A percentile compares a stretch with the other conserved stretches of the same genome.
Evolutionary conservation across 352 stramenopile species (phyloP).

Genomic region (Pythium dissotocum): DNA sequence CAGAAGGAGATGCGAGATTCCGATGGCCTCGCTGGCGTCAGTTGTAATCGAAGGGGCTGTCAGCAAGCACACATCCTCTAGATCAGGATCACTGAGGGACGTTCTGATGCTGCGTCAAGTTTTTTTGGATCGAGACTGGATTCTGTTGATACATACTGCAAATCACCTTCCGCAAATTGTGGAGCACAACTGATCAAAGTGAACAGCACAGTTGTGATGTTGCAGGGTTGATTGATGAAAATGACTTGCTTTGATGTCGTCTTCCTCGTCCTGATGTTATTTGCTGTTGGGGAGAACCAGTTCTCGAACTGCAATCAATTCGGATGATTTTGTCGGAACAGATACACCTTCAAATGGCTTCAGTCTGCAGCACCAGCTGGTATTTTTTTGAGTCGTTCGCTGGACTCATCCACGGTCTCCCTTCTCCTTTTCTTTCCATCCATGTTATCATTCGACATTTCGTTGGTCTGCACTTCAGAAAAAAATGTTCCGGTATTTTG

Average conservation of each 20-base stretch:
- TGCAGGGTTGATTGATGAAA: neutral
- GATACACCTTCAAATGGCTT: neutral
- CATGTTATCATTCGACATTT: neutral
- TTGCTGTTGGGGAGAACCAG: neutral
- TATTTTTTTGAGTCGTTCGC: neutral
- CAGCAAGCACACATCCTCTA: neutral
- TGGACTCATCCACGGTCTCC: neutral
- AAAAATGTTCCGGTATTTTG: too few species aligned
- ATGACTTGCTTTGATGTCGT: neutral
- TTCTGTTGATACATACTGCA: neutral
- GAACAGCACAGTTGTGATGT: neutral
- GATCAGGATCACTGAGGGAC: slow-evolving; percentile 3
- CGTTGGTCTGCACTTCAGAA: neutral
- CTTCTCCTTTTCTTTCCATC: neutral
- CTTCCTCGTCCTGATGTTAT: neutral
- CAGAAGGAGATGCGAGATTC: neutral
- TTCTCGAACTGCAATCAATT: too few species aligned
- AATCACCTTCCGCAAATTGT: neutral
- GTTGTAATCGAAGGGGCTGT: neutral
- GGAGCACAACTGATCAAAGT: neutral
- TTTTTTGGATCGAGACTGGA: neutral
- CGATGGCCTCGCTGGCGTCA: neutral
- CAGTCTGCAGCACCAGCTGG: neutral
- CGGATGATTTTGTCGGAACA: neutral
- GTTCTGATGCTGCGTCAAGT: neutral